Evolutionary conservation across 2,329 filamentous ascomycete species (phyloP), one percentile per base, ranked within the genome.

Genomic region (Macroventuria anomochaeta): DNA sequence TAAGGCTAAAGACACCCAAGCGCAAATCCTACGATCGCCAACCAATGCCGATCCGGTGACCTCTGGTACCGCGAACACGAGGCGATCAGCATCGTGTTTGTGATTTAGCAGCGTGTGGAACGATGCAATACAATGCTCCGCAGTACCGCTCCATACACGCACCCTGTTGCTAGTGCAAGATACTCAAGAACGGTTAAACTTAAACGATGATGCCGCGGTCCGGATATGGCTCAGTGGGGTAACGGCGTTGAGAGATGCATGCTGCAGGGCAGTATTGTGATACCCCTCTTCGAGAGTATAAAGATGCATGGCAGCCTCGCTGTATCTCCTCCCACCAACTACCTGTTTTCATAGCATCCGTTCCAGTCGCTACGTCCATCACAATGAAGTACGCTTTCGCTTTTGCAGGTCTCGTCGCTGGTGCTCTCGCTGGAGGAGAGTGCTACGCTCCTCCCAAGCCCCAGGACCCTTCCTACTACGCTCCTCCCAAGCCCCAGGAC

Each of bases 321-420:
- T 44, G 7, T 43, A 11, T 2, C 10, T n/a, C 25, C 40, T 31
- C 13, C 29, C 5, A 43, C 23, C 39, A 39, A 23, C 33, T 46
- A 44, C 20, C 46, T 28, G 36, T 31, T 23, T 20, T 17, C 28
- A 39, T 10, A 13, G 10, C 21, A 18, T 31, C 32, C 15, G 12
- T 23, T 13, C 41, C 43, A 42, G 6, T 33, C 39, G 11, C 37
- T 41, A 40, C 46, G 28, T 42, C 36, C 33, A 21, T 53, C 58
- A 71, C 46, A 17, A 76, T 76, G 73, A 74, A 75, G 68, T 68
- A 64, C 60, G 47, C 65, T 43, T 18, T 68, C 59, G 64, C 65
- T 55, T 48, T 70, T 61, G 61, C 65, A 34, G 53, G 66, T 32
- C 57, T 73, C 41, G 40, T 68, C 40, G 64, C 67, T 50, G 65